Base-by-base conservation (phyloP, 1,284 basidiomycete species). In the Ganoderma meredithae region DNA sequence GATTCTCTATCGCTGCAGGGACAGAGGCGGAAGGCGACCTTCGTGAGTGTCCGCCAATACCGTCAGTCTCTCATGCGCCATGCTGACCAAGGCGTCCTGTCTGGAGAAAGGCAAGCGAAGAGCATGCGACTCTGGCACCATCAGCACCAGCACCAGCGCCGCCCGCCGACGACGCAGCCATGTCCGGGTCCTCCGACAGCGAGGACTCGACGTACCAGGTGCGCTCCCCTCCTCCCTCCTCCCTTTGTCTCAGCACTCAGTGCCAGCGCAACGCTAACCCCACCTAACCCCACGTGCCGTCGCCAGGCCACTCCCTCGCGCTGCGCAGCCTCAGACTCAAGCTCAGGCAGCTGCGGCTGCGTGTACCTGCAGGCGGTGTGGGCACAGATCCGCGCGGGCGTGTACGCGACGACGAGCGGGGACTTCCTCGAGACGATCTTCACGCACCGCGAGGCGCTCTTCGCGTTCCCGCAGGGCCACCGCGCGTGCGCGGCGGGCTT, bases 361-460 rank as follows among this genome's bases (percentile, higher is more conserved):
- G 87, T 84, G 60, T 90, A 89, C 78, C 86, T 92, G 62, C 87
- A 88, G 78, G 80, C 84, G 72, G 83, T 92, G 72, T 86, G 78
- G 74, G 79, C 25, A 68, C 82, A 84, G 69, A 80, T 81, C 63
- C 86, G 86, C 72, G 78, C 88, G 71, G 85, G 86, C 69, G 78
- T 73, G 52, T 87, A 83, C 76, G 77, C 80, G 73, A 91, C 89
- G 64, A 90, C 89, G 64, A 83, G 84, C 80, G 91, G 90, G 72
- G 90, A 86, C 69, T 93, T 92, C 76, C 85, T 93, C 78, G 91
- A 93, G 74, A 83, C 85, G 62, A 88, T 93, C 72, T 91, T 92
- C 79, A 88, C 87, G 1, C 91, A 93, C 79, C 90, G 91, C 75
- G 87, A 90, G 76, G 85, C 90, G 49, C 82, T 90, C 69, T 81